Evolutionary conservation across 2,329 filamentous ascomycete genomes (phyloP).

Genomic region (Alternaria metachromatica): DNA sequence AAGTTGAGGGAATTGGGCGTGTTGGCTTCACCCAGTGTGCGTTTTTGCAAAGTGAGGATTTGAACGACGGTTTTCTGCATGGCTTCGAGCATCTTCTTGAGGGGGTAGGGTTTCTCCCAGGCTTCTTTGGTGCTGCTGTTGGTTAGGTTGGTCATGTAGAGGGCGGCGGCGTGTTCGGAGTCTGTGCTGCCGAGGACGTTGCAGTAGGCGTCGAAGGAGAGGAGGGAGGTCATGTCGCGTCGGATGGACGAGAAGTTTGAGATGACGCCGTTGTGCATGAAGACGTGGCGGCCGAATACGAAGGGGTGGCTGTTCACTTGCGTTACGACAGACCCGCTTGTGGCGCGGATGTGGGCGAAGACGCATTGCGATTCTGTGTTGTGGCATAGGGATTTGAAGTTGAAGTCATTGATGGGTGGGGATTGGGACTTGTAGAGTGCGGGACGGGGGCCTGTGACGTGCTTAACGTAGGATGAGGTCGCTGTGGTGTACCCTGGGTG

Average conservation of each 20-base stretch:
- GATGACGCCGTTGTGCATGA: slow-evolving; percentile 65
- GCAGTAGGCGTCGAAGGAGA: slow-evolving; percentile 57
- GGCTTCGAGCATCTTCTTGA: slow-evolving; percentile 54
- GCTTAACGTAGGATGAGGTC: slow-evolving; percentile 49
- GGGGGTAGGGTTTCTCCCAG: slow-evolving; percentile 54
- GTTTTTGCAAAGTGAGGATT: slow-evolving; percentile 56
- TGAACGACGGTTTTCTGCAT: slow-evolving; percentile 56
- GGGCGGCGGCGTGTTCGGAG: slow-evolving; percentile 60
- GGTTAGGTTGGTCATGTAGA: slow-evolving; percentile 58
- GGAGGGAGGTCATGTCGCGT: slow-evolving; percentile 53
- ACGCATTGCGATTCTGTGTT: slow-evolving; percentile 60
- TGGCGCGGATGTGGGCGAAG: slow-evolving; percentile 62
- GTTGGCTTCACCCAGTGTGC: slow-evolving; percentile 47
- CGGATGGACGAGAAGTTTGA: slow-evolving; percentile 56
- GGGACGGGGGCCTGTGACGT: slow-evolving; percentile 51
- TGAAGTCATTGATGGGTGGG: slow-evolving; percentile 61
- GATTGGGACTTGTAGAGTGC: slow-evolving; percentile 61
- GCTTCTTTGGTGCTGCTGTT: slow-evolving; percentile 43
- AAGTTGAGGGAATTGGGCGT: slow-evolving; percentile 61
- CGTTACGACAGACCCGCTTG: slow-evolving; percentile 56
- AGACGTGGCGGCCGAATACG: slow-evolving; percentile 60
- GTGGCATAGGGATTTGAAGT: slow-evolving; percentile 60
- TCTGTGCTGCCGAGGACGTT: slow-evolving; percentile 60
- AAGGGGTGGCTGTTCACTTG: slow-evolving; percentile 63
- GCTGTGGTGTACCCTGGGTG: slow-evolving; percentile 54